Conservation (phyloP, 2,329 filamentous ascomycete species). For the Alternaria metachromatica region DNA sequence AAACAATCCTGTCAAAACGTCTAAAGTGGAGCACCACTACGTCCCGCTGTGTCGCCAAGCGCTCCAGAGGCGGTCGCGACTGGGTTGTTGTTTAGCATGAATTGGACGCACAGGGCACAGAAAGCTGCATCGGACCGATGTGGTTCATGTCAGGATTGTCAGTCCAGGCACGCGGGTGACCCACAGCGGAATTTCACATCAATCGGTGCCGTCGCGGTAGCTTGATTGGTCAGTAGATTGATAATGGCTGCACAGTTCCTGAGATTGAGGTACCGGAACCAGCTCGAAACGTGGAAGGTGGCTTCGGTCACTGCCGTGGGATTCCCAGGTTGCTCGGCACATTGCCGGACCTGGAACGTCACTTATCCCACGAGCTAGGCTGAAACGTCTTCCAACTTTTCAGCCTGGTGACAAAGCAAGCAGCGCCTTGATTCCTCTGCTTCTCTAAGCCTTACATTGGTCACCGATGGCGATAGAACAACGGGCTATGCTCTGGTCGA, state of each 20-base stretch:
- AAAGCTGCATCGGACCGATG: constrained; percentile 16
- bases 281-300: constrained; percentile 6
- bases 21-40: constrained; percentile 9
- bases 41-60: constrained; percentile 13
- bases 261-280: constrained; percentile 7
- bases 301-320: neutral
- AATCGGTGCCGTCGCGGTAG: neutral
- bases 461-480: neutral
- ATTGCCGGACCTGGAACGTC: neutral
- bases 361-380: neutral
- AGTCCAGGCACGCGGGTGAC: constrained; percentile 10
- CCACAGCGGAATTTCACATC: neutral
- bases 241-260: neutral
- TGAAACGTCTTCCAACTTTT: neutral
- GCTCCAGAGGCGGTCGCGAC: constrained; percentile 4
- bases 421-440: neutral
- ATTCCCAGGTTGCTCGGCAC: neutral
- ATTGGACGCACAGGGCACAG: constrained; percentile 9
- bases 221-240: constrained; percentile 1
- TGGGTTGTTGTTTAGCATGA: constrained; percentile 9
- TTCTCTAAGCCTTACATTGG: neutral
- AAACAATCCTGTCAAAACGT: constrained; percentile 3
- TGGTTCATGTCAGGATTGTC: constrained; percentile 11
- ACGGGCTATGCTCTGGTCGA: neutral
- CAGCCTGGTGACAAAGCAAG: neutral